Base-by-base conservation (phyloP, 352 stramenopile genomes). In the Globisporangium acanthophoron region DNA sequence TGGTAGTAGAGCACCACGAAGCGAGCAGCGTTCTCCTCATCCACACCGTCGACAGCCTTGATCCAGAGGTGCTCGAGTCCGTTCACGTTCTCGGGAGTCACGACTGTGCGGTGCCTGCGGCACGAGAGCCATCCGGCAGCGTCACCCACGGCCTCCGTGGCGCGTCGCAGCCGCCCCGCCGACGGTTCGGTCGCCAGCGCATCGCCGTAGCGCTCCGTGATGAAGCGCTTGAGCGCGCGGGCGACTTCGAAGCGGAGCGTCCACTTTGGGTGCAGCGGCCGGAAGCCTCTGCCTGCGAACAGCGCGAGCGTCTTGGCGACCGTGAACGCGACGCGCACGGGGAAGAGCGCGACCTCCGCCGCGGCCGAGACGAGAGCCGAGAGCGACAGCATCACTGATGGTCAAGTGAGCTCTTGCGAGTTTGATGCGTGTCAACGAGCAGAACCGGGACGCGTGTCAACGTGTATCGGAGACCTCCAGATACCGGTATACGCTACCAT, bases 231-330 rank as follows among this genome's bases (percentile, higher is more conserved):
- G 29, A 78, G 45, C 1, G 66, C 56, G n/a, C 65, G 58, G 29
- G 75, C 44, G 9, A 78, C 11, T 40, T 78, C 69, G 44, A 78
- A 80, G n/a, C 62, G 56, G n/a, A 80, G 58, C n/a, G 72, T 69
- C 72, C 72, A 80, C 33, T 65, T 65, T 0, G 64, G 64, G 43
- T 44, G 62, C 9, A 58, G 48, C 35, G 61, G 61, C 33, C 8
- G 49, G 53, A 33, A 65, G 20, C 59, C 52, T 13, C 59, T 20
- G 1, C 7, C 35, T 0, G 37, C 31, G 44, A 55, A 65, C 37
- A 24, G 20, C 29, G 43, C 31, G 33, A 65, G 43, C 13, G 59
- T 59, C 50, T 48, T 52, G 51, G 54, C 20, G 50, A 54, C 21
- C 49, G 52, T 27, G 48, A 59, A 24, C 54, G 48, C 21, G 15